phyloP scores from a whole-genome alignment of 78 protist genomes.

The Mastigamoeba balamuthi region DNA sequence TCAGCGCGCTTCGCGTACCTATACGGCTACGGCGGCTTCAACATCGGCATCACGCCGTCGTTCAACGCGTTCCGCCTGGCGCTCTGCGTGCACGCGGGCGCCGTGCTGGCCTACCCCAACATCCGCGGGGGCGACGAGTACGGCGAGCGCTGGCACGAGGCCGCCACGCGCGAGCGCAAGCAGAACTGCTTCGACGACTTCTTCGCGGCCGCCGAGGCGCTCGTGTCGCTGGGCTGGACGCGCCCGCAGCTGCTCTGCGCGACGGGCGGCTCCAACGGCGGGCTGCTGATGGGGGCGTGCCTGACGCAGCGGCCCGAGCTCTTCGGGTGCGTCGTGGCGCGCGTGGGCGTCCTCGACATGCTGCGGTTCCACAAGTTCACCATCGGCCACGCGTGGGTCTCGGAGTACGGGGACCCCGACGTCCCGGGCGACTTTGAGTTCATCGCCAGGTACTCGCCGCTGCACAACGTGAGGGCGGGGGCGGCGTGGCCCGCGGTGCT shows the following conservation, averaged over 20 bases:
- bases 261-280: conserved; percentile 92
- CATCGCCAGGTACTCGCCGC: conserved; percentile 57
- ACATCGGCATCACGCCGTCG: conserved; percentile 47
- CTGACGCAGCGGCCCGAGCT: conserved; percentile 77
- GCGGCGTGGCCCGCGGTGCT: conserved; percentile 53
- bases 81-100: conserved; percentile 50
- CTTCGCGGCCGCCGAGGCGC: conserved; percentile 52
- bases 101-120: conserved; percentile 71
- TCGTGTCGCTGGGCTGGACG: conserved; percentile 45
- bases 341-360: conserved; percentile 82
- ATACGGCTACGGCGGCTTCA: conserved; percentile 91
- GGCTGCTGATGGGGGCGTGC: conserved; percentile 75
- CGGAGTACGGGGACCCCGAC: conserved; percentile 69
- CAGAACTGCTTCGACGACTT: conserved; percentile 84
- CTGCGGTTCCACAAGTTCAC: conserved; percentile 82
- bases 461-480: conserved; percentile 44
- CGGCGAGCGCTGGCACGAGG: conserved; percentile 88
- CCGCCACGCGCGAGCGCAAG: conserved; percentile 38
- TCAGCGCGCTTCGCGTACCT: conserved; percentile 14
- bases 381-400: conserved; percentile 75
- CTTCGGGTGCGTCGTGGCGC: conserved; percentile 26
- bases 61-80: conserved; percentile 28
- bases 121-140: conserved; percentile 90
- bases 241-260: too few species aligned
- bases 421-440: conserved; percentile 12